phyloP scores from a whole-genome alignment of 345 rosid genomes.

The Ceriops decandra region DNA sequence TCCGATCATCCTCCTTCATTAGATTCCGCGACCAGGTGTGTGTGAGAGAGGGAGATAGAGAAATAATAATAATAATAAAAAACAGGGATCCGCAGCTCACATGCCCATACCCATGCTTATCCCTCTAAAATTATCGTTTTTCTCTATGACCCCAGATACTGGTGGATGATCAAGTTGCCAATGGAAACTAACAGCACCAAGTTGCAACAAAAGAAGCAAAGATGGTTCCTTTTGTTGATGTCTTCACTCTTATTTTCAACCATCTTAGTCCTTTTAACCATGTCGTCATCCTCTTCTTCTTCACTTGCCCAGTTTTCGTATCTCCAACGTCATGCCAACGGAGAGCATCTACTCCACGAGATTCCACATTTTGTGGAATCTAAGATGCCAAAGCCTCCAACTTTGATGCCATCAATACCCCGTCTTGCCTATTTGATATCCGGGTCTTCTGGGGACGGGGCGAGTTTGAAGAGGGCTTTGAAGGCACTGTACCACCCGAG shows the following conservation, averaged over 20 bases:
- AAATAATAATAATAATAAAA: not conserved
- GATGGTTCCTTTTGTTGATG: constrained; percentile 42
- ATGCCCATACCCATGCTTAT: not conserved
- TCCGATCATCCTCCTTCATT: not conserved
- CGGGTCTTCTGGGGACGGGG: constrained; percentile 74
- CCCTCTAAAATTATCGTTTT: not conserved
- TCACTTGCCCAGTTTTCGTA: constrained; percentile 20
- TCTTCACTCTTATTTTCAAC: constrained; percentile 43
- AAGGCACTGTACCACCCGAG: constrained; percentile 85
- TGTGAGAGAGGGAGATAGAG: too few species aligned
- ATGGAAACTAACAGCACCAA: constrained; percentile 15
- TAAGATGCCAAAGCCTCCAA: constrained; percentile 23
- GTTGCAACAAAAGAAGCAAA: constrained; percentile 36
- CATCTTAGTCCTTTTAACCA: constrained; percentile 29
- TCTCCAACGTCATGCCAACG: constrained; percentile 10
- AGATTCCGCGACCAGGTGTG: too few species aligned
- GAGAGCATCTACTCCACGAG: not conserved
- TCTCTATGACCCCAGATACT: not conserved
- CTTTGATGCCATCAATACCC: constrained; percentile 38
- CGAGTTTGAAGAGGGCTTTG: constrained; percentile 61
- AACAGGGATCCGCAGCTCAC: not conserved
- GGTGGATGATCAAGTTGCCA: not conserved
- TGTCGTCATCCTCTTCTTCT: constrained; percentile 31
- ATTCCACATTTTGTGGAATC: constrained; percentile 51
- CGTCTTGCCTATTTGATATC: constrained; percentile 73